Base-by-base conservation (phyloP, 352 stramenopile species). In the Pythium scleroteichum region DNA sequence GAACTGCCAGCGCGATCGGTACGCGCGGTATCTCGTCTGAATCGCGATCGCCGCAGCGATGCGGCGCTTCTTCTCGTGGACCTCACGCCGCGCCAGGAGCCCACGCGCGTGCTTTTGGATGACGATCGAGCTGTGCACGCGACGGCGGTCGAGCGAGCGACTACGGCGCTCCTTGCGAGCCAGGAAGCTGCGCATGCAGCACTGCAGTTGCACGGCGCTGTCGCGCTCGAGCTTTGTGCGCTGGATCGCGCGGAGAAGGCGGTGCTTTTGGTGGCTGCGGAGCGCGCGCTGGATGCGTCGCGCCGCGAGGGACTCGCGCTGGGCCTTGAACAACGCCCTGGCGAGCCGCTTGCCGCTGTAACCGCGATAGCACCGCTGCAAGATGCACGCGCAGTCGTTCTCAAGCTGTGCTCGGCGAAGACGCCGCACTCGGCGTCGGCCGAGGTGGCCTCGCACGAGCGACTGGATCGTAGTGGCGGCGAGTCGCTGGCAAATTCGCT, bases 301-400 rank as follows among this genome's bases (percentile, higher is more conserved):
- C 14, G 81, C 81, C 24, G 78, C 82, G 1, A 85, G 70, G 0
- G 71, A 69, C 52, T 94, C 82, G 0, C 65, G 68, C 55, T 94
- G 85, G 0, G 78, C 82, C 20, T 71, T 66, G 55, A 93, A 92
- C 2, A 95, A 73, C 4, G 80, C 68, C 45, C 71, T 69, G 7
- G 69, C 71, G 10, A 94, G 59, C 22, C 77, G 80, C 51, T 92
- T 91, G 14, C 87, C 87, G 10, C 62, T 84, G 60, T 90, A 94
- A 0, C 87, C 87, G 17, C 87, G 82, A 46, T 93, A 95, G 48
- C 72, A 88, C 3, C 78, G 78, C 60, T 96, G 87, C 19, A 96
- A 45, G 0, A 90, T 45, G 22, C 47, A 66, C 1, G 73, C 85
- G 2, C 71, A 65, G 1, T 75, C 58, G 33, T 89, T 53, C 61